Conservation (phyloP, 805 yeast species). For the Wickerhamomyces ciferrii region DNA sequence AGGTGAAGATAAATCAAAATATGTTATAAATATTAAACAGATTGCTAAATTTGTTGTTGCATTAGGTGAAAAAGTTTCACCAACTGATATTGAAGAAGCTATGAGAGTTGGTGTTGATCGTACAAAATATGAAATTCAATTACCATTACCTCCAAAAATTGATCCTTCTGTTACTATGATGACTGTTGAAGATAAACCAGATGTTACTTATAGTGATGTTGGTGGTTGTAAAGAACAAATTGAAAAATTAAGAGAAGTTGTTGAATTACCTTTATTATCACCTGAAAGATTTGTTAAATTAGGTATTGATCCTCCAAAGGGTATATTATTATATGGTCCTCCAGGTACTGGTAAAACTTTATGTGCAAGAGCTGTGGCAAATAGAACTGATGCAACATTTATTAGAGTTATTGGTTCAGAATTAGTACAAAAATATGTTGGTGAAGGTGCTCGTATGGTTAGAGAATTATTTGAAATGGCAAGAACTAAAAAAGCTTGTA, state of each 20-base stretch:
- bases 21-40: slow-evolving; percentile 95
- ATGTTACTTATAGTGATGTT: slow-evolving; percentile 95
- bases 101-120: slow-evolving; percentile 99
- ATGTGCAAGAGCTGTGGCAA: slow-evolving; percentile 99
- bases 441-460: slow-evolving; percentile 99
- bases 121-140: slow-evolving; percentile 92
- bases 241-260: slow-evolving; percentile 94
- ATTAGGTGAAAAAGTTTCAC: slow-evolving; percentile 93
- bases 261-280: slow-evolving; percentile 85
- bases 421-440: slow-evolving; percentile 96
- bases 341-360: slow-evolving; percentile 99
- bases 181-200: slow-evolving; percentile 99
- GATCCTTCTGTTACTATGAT: slow-evolving; percentile 99
- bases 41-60: slow-evolving; percentile 98
- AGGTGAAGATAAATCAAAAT: slow-evolving; percentile 80
- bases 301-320: slow-evolving; percentile 99
- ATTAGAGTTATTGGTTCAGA: slow-evolving; percentile 98
- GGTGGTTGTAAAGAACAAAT: slow-evolving; percentile 99
- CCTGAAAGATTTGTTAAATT: slow-evolving; percentile 96
- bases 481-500: slow-evolving; percentile 95
- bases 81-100: slow-evolving; percentile 98
- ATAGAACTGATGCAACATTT: slow-evolving; percentile 98
- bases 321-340: slow-evolving; percentile 93
- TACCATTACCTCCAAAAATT: slow-evolving; percentile 96
- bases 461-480: slow-evolving; percentile 99